Evolutionary conservation across 805 yeast species (phyloP).

Genomic region (Nakazawaea wyomingensis): DNA sequence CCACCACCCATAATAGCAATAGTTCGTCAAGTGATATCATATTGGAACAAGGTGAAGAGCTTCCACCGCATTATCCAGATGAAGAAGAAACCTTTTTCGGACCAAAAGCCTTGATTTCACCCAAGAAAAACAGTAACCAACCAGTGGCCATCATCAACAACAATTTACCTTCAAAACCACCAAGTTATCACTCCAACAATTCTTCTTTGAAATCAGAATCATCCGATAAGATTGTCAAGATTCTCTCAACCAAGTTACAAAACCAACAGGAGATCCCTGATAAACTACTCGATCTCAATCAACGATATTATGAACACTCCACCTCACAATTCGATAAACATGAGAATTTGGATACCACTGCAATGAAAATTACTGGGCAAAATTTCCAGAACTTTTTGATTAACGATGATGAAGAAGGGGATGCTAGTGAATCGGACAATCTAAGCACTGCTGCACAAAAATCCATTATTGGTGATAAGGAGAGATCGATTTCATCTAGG

Average conservation of each 20-base stretch:
- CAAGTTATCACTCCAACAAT: slow-evolving; percentile 9
- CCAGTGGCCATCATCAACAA: background rate
- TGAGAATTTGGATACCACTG: slow-evolving; percentile 3
- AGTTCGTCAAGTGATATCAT: slow-evolving; percentile 37
- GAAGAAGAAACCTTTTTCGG: slow-evolving; percentile 64
- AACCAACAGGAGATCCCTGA: slow-evolving; percentile 12
- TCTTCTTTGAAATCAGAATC: slow-evolving; percentile 3
- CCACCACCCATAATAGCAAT: too few relatives aligned
- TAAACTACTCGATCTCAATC: slow-evolving; percentile 7
- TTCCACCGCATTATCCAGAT: slow-evolving; percentile 67
- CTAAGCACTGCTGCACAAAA: background rate
- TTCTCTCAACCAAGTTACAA: slow-evolving; percentile 1
- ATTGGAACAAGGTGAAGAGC: slow-evolving; percentile 64
- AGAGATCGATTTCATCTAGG: background rate
- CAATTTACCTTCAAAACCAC: slow-evolving; percentile 11
- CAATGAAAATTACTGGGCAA: background rate
- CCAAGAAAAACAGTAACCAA: slow-evolving; percentile 1
- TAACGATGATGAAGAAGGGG: background rate
- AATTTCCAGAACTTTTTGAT: slow-evolving; percentile 5
- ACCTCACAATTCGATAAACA: slow-evolving; percentile 11
- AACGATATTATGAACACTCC: slow-evolving; percentile 11
- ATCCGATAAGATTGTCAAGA: slow-evolving; percentile 5
- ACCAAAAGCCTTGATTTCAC: slow-evolving; percentile 17
- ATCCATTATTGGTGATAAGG: background rate
- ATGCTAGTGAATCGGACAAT: too few relatives aligned